Conservation (phyloP, 306 rosid species). For the Crotalaria pallida region DNA sequence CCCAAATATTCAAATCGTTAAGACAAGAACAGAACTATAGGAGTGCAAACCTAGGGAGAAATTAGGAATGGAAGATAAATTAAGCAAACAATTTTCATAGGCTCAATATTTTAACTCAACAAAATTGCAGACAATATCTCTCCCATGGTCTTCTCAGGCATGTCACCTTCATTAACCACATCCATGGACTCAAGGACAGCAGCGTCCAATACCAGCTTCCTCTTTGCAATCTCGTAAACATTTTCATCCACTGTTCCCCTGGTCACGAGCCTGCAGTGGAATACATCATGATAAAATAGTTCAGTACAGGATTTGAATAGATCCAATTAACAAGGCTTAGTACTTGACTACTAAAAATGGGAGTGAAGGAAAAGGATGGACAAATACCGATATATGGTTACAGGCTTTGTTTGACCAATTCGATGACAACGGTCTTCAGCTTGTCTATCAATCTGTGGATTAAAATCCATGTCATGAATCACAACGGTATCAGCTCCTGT, state of each 20-base stretch:
- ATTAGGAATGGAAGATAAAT: background rate
- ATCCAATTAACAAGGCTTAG: background rate
- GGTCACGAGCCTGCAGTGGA: slow-evolving; percentile 66
- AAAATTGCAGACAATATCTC: slow-evolving; percentile 86
- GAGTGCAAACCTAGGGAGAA: background rate
- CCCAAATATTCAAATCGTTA: background rate
- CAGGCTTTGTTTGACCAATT: slow-evolving; percentile 86
- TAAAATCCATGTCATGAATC: slow-evolving; percentile 98
- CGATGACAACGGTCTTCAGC: slow-evolving; percentile 98
- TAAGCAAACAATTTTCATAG: background rate
- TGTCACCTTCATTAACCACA: slow-evolving; percentile 58
- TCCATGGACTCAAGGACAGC: slow-evolving; percentile 90
- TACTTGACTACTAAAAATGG: background rate
- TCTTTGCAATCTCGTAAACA: slow-evolving; percentile 91
- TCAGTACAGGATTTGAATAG: background rate
- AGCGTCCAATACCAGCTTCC: slow-evolving; percentile 88
- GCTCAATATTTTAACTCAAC: slow-evolving; percentile 42
- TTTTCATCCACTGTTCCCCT: slow-evolving; percentile 92
- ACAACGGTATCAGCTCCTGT: slow-evolving; percentile 91
- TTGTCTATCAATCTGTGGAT: slow-evolving; percentile 92
- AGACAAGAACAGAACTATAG: background rate
- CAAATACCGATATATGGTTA: slow-evolving; percentile 73
- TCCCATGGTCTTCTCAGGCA: slow-evolving; percentile 96
- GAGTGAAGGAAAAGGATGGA: slow-evolving; percentile 5
- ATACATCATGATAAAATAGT: background rate